A percentile compares a stretch with the other conserved stretches of the same genome.
phyloP scores from a whole-genome alignment of 179 eudicot genomes.

The Actinidia arguta region DNA sequence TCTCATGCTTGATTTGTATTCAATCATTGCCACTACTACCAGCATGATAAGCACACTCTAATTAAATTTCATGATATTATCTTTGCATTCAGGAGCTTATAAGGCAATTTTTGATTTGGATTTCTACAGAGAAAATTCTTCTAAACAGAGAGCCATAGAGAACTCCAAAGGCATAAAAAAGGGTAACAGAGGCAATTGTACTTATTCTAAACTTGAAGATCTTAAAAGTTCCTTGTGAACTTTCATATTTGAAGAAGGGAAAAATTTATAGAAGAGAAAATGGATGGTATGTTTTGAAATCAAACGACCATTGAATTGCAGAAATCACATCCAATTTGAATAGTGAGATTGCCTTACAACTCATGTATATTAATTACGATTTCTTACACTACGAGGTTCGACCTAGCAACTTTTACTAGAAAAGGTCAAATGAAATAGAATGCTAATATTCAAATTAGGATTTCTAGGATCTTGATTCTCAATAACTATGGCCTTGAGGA shows the following conservation, averaged over 20 bases:
- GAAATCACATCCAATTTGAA: background rate
- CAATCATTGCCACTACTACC: background rate
- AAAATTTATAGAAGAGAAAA: background rate
- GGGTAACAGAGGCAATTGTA: background rate
- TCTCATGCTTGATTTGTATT: background rate
- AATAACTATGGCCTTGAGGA: background rate
- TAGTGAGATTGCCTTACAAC: background rate
- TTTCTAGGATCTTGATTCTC: background rate
- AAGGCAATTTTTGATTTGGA: background rate
- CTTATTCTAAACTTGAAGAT: background rate
- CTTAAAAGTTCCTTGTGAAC: background rate
- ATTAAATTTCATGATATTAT: background rate
- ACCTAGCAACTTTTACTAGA: background rate
- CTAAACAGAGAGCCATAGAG: background rate
- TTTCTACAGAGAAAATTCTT: background rate
- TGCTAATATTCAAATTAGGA: background rate
- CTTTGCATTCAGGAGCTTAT: background rate
- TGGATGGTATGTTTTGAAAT: background rate
- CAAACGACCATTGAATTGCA: background rate
- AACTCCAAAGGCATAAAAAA: slow-evolving; percentile 2
- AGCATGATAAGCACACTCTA: background rate
- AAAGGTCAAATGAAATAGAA: background rate
- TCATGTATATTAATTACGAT: background rate
- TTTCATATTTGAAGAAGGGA: background rate
- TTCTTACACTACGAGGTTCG: too few species aligned